Evolutionary conservation across 768 basidiomycete genomes (phyloP), one percentile per base, ranked within the genome.

Genomic region (Agaricus sinodeliciosus): DNA sequence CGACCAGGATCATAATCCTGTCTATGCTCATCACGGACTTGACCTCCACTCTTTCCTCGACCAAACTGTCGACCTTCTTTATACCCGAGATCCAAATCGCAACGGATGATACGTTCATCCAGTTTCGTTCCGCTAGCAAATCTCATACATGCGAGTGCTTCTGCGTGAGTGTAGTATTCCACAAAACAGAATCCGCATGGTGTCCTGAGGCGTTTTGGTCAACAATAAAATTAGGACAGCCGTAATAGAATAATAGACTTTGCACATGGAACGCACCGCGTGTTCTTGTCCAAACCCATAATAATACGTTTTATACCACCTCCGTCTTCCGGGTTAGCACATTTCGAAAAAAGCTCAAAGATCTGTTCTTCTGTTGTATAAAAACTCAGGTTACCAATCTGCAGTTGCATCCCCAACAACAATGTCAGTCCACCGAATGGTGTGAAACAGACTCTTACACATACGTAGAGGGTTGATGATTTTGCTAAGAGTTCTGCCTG

Each of bases 71-170:
- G 76, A 12, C 95, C 95, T 64, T 99, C 96, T 63, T 84, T 84
- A 70, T 97, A 99, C 5, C 96, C 96, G 25, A 94, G 76, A 73
- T 99, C 96, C 63, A 99, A 73, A 73, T 99, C 96, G 63, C 94
- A 97, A 43, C 96, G 88, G 57, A 99, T 95, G 60, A 99, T 91
- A 31, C 96, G 88, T 70, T 99, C 96, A 69, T 99, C 96, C 18
- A 99, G 83, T 72, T 98, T 98, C 34, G 94, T 94, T n/a, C 95
- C 96, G 47, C 90, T 93, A 61, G 98, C 82, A 67, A 96, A 94
- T 44, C 87, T 84, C 81, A 98, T 85, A 57, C 87, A 85, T 39
- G 93, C 90, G 37, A 96, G 75, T 15, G 96, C 95, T 68, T 98
- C 94, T 4, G 84, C 76, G 63, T 97, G 93, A 9, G 91, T 91